Percentiles rank a stretch among this genome's conserved stretches.
These are phyloP conservation scores for Metarhizium anisopliae DNA, from an alignment of 2,329 filamentous ascomycete species.

Conservation along the genomic window DNA sequence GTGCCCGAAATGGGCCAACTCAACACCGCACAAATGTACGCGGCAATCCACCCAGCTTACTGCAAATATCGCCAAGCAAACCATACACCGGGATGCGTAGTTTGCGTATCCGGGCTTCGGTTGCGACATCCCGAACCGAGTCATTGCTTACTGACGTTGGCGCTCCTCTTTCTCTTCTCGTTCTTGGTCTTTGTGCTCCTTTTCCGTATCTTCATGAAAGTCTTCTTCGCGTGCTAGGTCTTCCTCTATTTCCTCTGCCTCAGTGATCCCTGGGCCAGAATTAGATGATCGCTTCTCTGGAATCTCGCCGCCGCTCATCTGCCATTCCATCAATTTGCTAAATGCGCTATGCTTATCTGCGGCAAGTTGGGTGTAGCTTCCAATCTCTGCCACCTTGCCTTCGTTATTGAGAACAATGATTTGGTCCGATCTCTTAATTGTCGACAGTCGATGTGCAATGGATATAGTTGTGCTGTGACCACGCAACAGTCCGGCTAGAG, in stretches of 20 bases:
- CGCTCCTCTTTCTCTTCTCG: background rate
- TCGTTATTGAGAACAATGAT: constrained; percentile 87
- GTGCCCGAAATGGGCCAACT: background rate
- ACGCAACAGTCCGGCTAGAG: constrained; percentile 68
- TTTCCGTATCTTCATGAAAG: background rate
- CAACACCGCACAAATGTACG: background rate
- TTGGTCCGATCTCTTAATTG: constrained; percentile 89
- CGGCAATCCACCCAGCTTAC: background rate
- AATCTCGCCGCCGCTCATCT: constrained; percentile 77
- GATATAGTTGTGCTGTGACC: constrained; percentile 95
- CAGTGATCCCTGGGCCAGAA: constrained; percentile 34
- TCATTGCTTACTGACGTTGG: background rate
- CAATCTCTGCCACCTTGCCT: constrained; percentile 84
- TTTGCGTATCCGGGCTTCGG: background rate
- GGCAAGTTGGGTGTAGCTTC: constrained; percentile 71
- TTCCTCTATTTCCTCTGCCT: constrained; percentile 43
- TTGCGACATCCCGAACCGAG: background rate
- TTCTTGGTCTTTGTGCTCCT: background rate
- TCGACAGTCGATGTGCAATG: constrained; percentile 90
- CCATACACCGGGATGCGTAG: background rate
- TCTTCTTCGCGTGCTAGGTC: constrained; percentile 25
- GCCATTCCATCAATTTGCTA: constrained; percentile 96
- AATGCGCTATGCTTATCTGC: constrained; percentile 72
- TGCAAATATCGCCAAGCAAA: background rate
- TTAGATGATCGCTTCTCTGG: constrained; percentile 28